Percentiles rank a stretch among this genome's conserved stretches.
These are phyloP conservation scores for Whalleya microplaca DNA, from an alignment of 2,329 filamentous ascomycete species.

Conservation along the genomic window DNA sequence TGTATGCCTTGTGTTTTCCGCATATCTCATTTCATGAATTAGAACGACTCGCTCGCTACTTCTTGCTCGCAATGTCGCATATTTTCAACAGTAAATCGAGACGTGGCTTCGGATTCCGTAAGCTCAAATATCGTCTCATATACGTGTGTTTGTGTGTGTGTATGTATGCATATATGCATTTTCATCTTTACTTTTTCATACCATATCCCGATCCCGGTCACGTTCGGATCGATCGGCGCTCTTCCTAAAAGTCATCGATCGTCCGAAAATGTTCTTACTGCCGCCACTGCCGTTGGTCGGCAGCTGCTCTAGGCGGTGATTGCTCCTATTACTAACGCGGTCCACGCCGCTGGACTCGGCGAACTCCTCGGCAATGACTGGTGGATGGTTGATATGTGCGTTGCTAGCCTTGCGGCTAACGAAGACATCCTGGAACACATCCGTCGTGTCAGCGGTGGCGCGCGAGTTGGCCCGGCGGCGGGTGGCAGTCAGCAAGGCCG, in stretches of 20 bases:
- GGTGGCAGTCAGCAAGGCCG: slow-evolving; percentile 30
- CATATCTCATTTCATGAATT: not conserved
- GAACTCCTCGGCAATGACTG: slow-evolving; percentile 33
- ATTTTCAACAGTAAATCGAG: no score
- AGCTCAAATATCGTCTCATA: not conserved
- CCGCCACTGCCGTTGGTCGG: slow-evolving; percentile 23
- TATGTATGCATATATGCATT: not conserved
- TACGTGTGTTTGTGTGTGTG: no score
- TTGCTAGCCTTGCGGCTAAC: slow-evolving; percentile 41
- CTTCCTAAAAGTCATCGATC: slow-evolving; percentile 27
- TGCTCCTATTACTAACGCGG: slow-evolving; percentile 25
- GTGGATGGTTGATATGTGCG: slow-evolving; percentile 24
- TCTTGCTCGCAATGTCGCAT: not conserved
- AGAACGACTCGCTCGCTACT: no score
- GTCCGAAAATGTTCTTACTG: slow-evolving; percentile 23
- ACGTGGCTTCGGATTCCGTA: not conserved
- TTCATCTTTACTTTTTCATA: slow-evolving; percentile 7
- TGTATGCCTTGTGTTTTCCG: not conserved
- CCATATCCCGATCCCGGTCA: slow-evolving; percentile 32
- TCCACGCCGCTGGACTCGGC: slow-evolving; percentile 34
- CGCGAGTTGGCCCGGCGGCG: slow-evolving; percentile 34
- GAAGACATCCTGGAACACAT: slow-evolving; percentile 52
- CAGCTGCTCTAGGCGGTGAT: slow-evolving; percentile 21
- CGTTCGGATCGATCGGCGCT: slow-evolving; percentile 21
- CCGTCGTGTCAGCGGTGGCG: slow-evolving; percentile 25